phyloP scores from a whole-genome alignment of 148 eudicot genomes.

The Chenopodium berlandieri region DNA sequence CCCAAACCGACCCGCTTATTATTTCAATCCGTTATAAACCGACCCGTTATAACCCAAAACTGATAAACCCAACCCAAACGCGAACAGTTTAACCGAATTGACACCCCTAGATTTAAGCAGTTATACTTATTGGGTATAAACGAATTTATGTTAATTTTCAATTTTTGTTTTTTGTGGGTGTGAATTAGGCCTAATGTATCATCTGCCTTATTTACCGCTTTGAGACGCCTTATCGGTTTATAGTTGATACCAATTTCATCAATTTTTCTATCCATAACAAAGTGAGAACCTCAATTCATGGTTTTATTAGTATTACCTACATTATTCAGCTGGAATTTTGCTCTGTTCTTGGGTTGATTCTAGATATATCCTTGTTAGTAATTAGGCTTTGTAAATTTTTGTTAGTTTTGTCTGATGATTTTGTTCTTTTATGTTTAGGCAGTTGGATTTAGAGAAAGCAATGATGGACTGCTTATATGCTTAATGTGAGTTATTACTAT shows the following conservation, averaged over 20 bases:
- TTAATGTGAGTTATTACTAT: constrained; percentile 61
- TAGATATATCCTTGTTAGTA: background rate
- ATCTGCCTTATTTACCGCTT: constrained; percentile 77
- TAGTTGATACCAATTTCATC: constrained; percentile 97
- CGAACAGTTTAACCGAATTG: no score
- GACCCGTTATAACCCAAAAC: no score
- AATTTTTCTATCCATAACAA: constrained; percentile 96
- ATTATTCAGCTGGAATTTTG: background rate
- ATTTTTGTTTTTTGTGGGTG: constrained; percentile 12
- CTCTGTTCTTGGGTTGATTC: background rate
- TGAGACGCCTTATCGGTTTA: constrained; percentile 87
- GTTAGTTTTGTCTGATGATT: background rate
- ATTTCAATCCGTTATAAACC: no score
- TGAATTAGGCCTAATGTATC: constrained; percentile 75
- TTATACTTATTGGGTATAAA: background rate
- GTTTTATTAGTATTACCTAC: background rate
- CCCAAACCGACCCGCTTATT: no score
- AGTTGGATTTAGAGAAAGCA: constrained; percentile 97
- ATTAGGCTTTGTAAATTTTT: background rate
- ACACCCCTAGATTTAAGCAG: background rate
- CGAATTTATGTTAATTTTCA: background rate
- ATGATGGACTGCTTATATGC: constrained; percentile 98
- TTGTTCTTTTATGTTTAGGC: constrained; percentile 23
- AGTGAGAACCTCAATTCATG: constrained; percentile 34
- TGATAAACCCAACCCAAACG: no score